Conservation (phyloP, 148 eudicot genomes). For the Fagopyrum homotropicum region DNA sequence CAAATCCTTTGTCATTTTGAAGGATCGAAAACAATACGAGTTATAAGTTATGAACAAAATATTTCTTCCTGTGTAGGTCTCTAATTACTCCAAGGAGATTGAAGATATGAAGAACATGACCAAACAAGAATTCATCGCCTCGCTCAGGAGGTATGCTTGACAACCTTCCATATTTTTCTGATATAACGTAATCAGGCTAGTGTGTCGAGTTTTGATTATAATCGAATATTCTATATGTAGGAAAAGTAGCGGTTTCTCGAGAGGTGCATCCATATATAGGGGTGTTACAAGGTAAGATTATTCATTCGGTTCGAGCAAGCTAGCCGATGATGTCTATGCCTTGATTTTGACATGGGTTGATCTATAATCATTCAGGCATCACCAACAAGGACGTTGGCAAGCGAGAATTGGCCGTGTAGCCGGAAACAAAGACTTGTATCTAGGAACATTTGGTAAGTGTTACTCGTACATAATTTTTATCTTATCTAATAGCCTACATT, state of each 20-base stretch:
- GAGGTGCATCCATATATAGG: slow-evolving; percentile 95
- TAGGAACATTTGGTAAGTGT: slow-evolving; percentile 80
- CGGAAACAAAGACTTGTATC: slow-evolving; percentile 90
- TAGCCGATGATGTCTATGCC: background rate
- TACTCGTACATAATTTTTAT: background rate
- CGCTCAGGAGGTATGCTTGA: slow-evolving; percentile 58
- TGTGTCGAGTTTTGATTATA: background rate
- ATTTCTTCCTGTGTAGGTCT: slow-evolving; percentile 27
- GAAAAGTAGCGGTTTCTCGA: slow-evolving; percentile 96
- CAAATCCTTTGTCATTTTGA: background rate
- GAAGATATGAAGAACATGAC: slow-evolving; percentile 88
- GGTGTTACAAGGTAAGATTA: slow-evolving; percentile 71
- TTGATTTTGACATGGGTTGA: background rate
- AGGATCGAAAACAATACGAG: background rate
- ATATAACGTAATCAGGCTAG: background rate
- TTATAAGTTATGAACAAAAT: background rate
- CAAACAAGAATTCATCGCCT: slow-evolving; percentile 95
- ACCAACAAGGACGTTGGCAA: slow-evolving; percentile 99
- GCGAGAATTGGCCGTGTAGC: slow-evolving; percentile 99
- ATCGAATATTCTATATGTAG: slow-evolving; percentile 25
- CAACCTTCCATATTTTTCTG: background rate
- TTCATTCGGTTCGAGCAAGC: no score
- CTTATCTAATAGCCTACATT: background rate
- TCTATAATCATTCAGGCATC: slow-evolving; percentile 47
- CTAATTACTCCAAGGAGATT: slow-evolving; percentile 59